These are phyloP conservation scores for Cladobotryum mycophilum DNA, from an alignment of 2,329 filamentous ascomycete genomes.

Conservation along the genomic window DNA sequence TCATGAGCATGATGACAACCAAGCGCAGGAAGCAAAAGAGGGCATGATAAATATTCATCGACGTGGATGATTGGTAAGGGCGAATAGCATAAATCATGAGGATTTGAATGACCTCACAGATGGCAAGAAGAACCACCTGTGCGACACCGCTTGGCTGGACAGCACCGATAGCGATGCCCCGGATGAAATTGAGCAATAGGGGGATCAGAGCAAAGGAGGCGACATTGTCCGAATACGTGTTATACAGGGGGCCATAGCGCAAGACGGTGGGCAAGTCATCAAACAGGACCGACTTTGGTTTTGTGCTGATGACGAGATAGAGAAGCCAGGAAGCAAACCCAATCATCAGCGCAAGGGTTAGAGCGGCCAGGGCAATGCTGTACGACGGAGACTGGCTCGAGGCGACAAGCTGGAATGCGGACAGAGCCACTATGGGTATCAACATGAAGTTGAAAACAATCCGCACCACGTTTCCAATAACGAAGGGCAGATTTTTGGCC, in stretches of 20 bases:
- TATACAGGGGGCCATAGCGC: constrained; percentile 88
- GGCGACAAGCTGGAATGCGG: constrained; percentile 85
- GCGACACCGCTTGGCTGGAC: constrained; percentile 90
- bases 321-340: constrained; percentile 74
- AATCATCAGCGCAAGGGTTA: constrained; percentile 68
- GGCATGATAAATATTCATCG: constrained; percentile 94
- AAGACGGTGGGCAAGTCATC: constrained; percentile 88
- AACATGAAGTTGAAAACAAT: constrained; percentile 91
- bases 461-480: constrained; percentile 69
- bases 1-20: constrained; percentile 66
- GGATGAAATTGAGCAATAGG: constrained; percentile 74
- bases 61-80: constrained; percentile 84
- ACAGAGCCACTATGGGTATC: constrained; percentile 77
- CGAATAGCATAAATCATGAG: constrained; percentile 83
- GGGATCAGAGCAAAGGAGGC: constrained; percentile 86
- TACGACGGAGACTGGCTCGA: constrained; percentile 60
- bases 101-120: constrained; percentile 88
- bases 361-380: constrained; percentile 65
- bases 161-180: constrained; percentile 85
- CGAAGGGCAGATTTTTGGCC: constrained; percentile 87
- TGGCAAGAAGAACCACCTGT: constrained; percentile 84
- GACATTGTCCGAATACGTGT: constrained; percentile 92
- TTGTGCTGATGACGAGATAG: constrained; percentile 70
- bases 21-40: constrained; percentile 76
- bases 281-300: constrained; percentile 81